Evolutionary conservation across 2,329 filamentous ascomycete genomes (phyloP).

Genomic region (Colletotrichum gloeosporioides): DNA sequence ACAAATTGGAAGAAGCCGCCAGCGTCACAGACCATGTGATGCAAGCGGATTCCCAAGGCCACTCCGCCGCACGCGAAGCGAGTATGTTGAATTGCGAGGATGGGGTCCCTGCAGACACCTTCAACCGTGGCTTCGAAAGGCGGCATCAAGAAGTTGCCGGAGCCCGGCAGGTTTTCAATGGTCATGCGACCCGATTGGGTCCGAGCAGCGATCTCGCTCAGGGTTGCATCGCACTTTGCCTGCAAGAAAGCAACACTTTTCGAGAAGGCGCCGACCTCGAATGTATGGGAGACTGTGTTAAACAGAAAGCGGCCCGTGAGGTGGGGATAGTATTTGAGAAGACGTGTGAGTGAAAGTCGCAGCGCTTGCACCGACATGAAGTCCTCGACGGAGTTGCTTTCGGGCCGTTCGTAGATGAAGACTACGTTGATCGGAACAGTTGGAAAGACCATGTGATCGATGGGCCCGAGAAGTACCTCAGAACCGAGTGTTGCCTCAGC

Average conservation of each 20-base stretch:
- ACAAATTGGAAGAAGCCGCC: neutral
- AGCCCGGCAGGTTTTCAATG: neutral
- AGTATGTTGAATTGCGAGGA: neutral
- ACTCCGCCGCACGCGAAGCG: neutral
- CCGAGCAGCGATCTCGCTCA: neutral
- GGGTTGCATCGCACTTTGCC: neutral
- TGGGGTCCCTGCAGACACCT: neutral
- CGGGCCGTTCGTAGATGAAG: neutral
- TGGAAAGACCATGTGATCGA: neutral
- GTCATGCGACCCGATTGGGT: neutral
- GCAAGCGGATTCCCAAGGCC: neutral
- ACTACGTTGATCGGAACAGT: neutral
- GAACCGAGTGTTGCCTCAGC: neutral
- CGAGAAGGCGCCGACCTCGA: neutral
- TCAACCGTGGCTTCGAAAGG: neutral
- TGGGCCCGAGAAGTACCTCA: neutral
- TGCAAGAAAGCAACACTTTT: neutral
- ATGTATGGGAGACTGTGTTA: neutral
- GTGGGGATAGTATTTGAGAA: neutral
- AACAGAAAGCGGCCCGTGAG: neutral
- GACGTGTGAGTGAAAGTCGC: neutral
- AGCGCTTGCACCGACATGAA: neutral
- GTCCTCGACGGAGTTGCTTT: fast-evolving
- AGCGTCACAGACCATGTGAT: neutral
- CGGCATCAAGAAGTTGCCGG: neutral